A percentile compares a stretch with the other conserved stretches of the same genome.
Evolutionary conservation across 2,329 filamentous ascomycete genomes (phyloP).

Genomic region (Aureobasidium pullulans): DNA sequence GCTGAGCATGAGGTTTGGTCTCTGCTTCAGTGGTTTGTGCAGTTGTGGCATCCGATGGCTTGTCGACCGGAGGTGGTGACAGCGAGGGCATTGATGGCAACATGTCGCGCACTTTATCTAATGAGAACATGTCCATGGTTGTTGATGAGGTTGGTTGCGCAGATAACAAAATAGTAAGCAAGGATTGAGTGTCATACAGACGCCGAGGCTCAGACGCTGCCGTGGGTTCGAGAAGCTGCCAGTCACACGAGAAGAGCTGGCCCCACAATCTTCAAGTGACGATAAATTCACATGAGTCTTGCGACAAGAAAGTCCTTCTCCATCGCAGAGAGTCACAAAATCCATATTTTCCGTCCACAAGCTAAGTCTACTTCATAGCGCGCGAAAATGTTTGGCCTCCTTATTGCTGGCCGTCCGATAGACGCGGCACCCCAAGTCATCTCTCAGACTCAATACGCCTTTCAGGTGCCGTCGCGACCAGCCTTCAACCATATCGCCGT

Average conservation of each 20-base stretch:
- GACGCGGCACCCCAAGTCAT: constrained; percentile 50
- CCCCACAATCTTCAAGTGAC: constrained; percentile 1
- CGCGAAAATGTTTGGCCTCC: constrained; percentile 52
- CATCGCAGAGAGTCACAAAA: neutral
- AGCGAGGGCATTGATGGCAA: constrained; percentile 24
- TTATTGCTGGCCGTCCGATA: constrained; percentile 54
- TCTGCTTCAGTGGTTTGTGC: constrained; percentile 1
- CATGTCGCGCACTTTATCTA: constrained; percentile 24
- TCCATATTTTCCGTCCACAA: neutral
- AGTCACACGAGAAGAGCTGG: neutral
- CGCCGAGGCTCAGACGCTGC: neutral
- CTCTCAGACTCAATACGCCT: constrained; percentile 56
- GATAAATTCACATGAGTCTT: neutral
- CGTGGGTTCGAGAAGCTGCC: constrained; percentile 5
- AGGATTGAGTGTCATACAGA: neutral
- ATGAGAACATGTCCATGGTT: constrained; percentile 25
- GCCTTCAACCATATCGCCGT: constrained; percentile 70
- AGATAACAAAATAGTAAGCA: neutral
- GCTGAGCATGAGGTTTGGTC: neutral
- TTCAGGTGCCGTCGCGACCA: constrained; percentile 54
- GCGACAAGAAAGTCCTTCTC: neutral
- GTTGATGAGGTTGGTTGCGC: neutral
- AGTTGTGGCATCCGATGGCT: constrained; percentile 18
- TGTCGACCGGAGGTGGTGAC: constrained; percentile 9
- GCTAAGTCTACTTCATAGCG: neutral